Evolutionary conservation across 345 rosid genomes (phyloP).

Genomic region (Kernera saxatilis): DNA sequence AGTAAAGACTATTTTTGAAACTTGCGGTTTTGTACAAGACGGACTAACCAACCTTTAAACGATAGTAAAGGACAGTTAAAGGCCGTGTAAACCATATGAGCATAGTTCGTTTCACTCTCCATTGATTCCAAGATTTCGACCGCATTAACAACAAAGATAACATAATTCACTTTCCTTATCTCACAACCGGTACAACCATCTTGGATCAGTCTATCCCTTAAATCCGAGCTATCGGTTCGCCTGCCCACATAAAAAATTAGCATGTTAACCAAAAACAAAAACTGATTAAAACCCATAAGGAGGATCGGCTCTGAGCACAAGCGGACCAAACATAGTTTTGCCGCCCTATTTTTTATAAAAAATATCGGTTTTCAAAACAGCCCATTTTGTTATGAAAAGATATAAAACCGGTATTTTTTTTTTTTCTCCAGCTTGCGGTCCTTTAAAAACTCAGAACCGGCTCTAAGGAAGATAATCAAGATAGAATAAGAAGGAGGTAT

Average conservation of each 20-base stretch:
- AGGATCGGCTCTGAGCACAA: no score
- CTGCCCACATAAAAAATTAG: constrained; percentile 35
- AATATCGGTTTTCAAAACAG: no score
- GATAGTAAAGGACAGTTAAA: constrained; percentile 59
- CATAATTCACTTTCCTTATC: constrained; percentile 53
- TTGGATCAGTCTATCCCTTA: constrained; percentile 38
- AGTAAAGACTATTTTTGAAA: not conserved
- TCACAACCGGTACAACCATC: constrained; percentile 22
- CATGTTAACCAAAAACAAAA: not conserved
- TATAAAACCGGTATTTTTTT: no score
- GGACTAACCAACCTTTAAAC: constrained; percentile 51
- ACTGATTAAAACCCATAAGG: not conserved
- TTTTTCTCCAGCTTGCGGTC: no score
- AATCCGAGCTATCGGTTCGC: constrained; percentile 43
- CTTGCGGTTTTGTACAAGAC: not conserved
- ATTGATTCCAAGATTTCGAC: constrained; percentile 52
- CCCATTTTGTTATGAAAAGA: no score
- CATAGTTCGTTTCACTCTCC: constrained; percentile 33
- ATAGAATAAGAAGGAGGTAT: not conserved
- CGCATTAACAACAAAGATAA: constrained; percentile 61
- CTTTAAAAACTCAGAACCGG: no score
- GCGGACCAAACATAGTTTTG: no score
- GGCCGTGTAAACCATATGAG: constrained; percentile 30
- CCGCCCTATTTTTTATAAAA: no score
- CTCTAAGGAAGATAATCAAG: no score